These are phyloP conservation scores for Lodderomyces orthopsilosis DNA, from an alignment of 1,139 yeast genomes.

Conservation along the genomic window DNA sequence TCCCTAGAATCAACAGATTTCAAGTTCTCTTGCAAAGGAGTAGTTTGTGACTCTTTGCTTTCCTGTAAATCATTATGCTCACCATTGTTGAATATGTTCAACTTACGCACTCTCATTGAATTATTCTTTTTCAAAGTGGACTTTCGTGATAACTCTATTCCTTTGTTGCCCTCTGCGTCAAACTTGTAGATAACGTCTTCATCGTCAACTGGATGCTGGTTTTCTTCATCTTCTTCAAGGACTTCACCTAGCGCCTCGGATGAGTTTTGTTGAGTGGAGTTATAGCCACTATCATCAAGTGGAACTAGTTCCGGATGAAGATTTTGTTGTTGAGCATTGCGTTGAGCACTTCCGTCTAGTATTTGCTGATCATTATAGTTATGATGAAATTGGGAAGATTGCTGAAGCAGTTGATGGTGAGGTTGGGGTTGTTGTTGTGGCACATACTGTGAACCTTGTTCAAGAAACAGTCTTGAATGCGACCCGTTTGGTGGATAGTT, in stretches of 20 bases:
- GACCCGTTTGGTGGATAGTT: background rate
- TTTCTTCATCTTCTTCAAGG: constrained; percentile 42
- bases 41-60: constrained; percentile 10
- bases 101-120: constrained; percentile 44
- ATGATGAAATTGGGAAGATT: background rate
- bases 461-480: background rate
- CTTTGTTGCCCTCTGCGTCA: constrained; percentile 26
- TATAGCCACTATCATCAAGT: background rate
- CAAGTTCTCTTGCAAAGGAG: constrained; percentile 7
- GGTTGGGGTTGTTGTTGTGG: constrained; percentile 3
- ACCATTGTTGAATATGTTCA: constrained; percentile 32
- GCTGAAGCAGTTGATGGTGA: constrained; percentile 6
- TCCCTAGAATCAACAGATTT: constrained; percentile 3
- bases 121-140: constrained; percentile 41
- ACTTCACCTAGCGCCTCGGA: constrained; percentile 41
- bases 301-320: background rate
- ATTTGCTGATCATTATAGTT: background rate
- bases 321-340: background rate
- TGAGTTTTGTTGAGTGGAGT: constrained; percentile 16
- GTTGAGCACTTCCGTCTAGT: background rate
- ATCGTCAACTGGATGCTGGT: constrained; percentile 9
- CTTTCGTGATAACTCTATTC: constrained; percentile 33
- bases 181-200: constrained; percentile 33
- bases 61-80: background rate
- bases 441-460: background rate